These are phyloP conservation scores for Setaria italica DNA, from an alignment of 202 grass and related monocot species.

Conservation along the genomic window DNA sequence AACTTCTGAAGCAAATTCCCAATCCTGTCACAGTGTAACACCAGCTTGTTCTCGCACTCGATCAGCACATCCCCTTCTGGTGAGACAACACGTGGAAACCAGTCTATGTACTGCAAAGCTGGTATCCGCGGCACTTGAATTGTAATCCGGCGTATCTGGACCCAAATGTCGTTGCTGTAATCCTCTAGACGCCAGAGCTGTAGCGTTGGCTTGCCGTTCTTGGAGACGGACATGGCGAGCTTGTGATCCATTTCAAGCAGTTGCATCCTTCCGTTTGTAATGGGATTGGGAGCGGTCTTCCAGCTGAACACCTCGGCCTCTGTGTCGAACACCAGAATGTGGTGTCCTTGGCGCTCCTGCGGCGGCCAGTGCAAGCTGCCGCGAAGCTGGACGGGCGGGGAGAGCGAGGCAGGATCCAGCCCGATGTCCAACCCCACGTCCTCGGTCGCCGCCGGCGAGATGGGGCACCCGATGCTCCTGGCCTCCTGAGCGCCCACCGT, in stretches of 20 bases:
- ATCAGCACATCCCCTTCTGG: conserved; percentile 27
- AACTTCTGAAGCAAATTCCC: conserved; percentile 18
- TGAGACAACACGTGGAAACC: neutral
- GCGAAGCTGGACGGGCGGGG: neutral
- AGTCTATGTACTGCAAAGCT: neutral
- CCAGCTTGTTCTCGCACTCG: neutral
- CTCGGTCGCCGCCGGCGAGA: neutral
- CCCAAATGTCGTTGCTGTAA: neutral
- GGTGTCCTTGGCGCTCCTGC: conserved; percentile 16
- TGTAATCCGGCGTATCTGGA: neutral
- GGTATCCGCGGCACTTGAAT: neutral
- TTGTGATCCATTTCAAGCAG: conserved; percentile 13
- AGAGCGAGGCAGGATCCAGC: neutral
- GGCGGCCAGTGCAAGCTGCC: conserved; percentile 31
- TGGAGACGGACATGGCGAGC: conserved; percentile 29
- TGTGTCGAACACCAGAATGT: conserved; percentile 30
- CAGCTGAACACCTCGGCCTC: conserved; percentile 8
- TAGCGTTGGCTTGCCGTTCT: neutral
- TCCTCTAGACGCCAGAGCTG: conserved; percentile 19
- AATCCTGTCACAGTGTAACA: conserved; percentile 3
- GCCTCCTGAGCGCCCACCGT: neutral
- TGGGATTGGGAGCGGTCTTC: neutral
- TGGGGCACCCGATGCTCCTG: neutral
- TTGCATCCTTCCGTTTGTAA: neutral
- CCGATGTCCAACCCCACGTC: neutral